Base-by-base conservation (phyloP, 768 basidiomycete genomes). In the Rhodotorula toruloides region DNA sequence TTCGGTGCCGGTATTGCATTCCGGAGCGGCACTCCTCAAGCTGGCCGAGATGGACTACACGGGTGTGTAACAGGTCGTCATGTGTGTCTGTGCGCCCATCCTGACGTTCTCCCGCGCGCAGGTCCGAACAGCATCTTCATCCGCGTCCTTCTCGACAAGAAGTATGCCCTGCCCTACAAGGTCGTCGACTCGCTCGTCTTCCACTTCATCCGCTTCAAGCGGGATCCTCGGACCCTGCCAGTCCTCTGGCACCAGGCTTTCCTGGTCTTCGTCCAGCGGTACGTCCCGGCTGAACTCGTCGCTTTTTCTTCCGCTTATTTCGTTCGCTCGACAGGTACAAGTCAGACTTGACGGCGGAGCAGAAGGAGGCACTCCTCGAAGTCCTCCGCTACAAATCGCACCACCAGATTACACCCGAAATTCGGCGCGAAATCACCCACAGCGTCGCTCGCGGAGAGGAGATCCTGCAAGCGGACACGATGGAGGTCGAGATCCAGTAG, bases 211-310 rank as follows among this genome's bases (percentile, higher is more conserved):
- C 87, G 92, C 32, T 85, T 98, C 48, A 91, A 92, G 32, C 87
- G 85, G 32, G 88, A 90, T 54, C 79, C 84, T 3, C 86, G 88
- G 53, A 86, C 86, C 76, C 82, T 98, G 37, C 94, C 96, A n/a
- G 96, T 98, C 19, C 81, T 99, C 17, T 99, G 96, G 96, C 91
- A 99, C 77, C 96, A 99, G 78, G 90, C 89, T 77, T 81, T 99
- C 59, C 82, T 99, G 31, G 90, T 93, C 6, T 97, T 98, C 76
- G 86, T 84, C 44, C 96, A 99, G 79, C 82, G 94, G 92, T 91
- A 49, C 74, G 77, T 76, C 59, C 27, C 2, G 16, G 21, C 32
- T 39, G 37, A 21, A 34, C 52, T 37, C 37, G 47, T 29, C 29
- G 63, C 42, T 37, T 22, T 59, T 27, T 29, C 44, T 42, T 1